Evolutionary conservation across 805 yeast genomes (phyloP).

Genomic region (Lachancea lanzarotensis): DNA sequence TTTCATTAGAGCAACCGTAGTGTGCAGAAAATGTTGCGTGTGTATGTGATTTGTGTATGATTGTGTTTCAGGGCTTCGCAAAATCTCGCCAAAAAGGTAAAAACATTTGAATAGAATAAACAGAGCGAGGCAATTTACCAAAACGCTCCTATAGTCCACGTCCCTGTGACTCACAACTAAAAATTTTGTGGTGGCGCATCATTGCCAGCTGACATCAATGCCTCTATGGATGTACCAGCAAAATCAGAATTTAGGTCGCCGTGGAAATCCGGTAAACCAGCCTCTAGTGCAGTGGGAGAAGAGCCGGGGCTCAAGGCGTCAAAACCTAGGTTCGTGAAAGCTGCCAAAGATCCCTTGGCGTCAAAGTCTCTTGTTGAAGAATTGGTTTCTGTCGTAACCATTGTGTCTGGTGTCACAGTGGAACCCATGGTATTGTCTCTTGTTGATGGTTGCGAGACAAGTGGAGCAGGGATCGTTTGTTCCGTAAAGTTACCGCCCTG

Average conservation of each 20-base stretch:
- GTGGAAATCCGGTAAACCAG: not conserved
- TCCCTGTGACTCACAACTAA: not conserved
- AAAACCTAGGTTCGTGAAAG: constrained; percentile 1
- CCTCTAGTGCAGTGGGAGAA: constrained; percentile 6
- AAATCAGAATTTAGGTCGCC: not conserved
- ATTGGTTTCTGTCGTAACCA: constrained; percentile 4
- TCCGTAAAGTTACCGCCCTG: not conserved
- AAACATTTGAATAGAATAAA: not conserved
- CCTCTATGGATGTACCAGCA: constrained; percentile 2
- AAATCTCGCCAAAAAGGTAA: not conserved
- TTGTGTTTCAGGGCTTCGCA: too few relatives aligned
- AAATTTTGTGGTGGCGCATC: not conserved
- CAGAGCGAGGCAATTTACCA: not conserved
- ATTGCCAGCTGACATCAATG: constrained; percentile 2
- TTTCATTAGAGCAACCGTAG: not conserved
- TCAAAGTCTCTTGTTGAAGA: constrained; percentile 1
- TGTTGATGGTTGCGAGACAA: constrained; percentile 2
- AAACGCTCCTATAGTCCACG: not conserved
- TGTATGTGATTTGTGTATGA: too few relatives aligned
- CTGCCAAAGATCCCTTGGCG: constrained; percentile 2
- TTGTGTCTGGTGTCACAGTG: constrained; percentile 3
- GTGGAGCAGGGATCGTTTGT: not conserved
- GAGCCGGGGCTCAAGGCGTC: constrained; percentile 3
- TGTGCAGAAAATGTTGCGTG: too few relatives aligned
- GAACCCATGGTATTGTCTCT: constrained; percentile 7